Base-by-base conservation (phyloP, 257 asterid genomes). In the Anisodus tanguticus region DNA sequence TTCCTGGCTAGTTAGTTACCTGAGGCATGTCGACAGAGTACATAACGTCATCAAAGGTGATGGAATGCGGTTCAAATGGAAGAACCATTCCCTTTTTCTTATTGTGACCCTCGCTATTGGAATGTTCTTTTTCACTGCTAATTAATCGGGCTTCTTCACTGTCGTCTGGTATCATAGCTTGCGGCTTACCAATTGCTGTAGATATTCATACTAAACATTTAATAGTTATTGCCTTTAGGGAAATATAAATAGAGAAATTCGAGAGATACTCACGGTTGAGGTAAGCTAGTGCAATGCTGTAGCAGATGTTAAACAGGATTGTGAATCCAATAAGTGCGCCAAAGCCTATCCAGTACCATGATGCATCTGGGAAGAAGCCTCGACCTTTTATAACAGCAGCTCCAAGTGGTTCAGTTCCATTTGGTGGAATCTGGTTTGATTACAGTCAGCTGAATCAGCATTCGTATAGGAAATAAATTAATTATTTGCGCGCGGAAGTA, bases 1-100 rank as follows among this genome's bases (percentile, higher is more conserved):
- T 57, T 31, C 45, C 39, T 19, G 16, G 7, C 4, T 51, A 51
- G 71, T 70, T 53, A 35, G 74, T 70, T 86, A 93, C 98, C 80
- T 84, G 82, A 80, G 98, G 99, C 99, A 95, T 95, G 90, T 93
- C 95, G 5, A 95, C 99, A 1, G 98, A 93, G 83, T 95, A 95
- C 70, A 78, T 83, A 31, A 95, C 55, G 4, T 93, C 88, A 10
- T 95, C 94, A 45, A 95, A 95, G 16, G 98, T 92, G 81, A 95
- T 87, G 26, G 94, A 93, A 86, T 95, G 96, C 0, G 98, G 98
- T 83, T 92, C 98, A 70, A 93, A 96, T 45, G 98, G 99, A 88
- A 96, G 98, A 85, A 93, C 88, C 97, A 94, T 91, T 88, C 98
- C 98, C 69, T 72, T 91, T 84, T 89, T 84, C 76, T 35, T 53